phyloP scores from a whole-genome alignment of 352 stramenopile genomes.

The Lagenidium giganteum region DNA sequence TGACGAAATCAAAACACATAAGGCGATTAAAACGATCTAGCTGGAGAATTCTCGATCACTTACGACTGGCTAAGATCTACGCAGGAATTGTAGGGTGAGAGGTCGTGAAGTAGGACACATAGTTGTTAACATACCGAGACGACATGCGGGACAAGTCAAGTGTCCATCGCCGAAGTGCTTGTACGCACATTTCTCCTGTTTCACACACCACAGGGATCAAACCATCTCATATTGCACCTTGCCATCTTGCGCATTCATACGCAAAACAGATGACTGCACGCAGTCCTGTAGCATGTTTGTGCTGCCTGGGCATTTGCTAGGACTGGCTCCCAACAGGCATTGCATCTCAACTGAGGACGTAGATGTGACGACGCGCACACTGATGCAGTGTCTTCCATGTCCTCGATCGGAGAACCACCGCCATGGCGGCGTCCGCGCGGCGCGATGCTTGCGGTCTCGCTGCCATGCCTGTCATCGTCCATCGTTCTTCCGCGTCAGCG shows the following conservation, averaged over 20 bases:
- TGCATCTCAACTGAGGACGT: slow-evolving; percentile 65
- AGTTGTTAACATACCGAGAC: slow-evolving; percentile 32
- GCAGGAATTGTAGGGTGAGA: too few species aligned
- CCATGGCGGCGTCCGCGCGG: slow-evolving; percentile 29
- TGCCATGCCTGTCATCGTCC: slow-evolving; percentile 66
- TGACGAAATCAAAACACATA: background rate
- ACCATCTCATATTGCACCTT: background rate
- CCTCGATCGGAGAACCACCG: slow-evolving; percentile 25
- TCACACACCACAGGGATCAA: background rate
- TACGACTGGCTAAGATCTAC: slow-evolving; percentile 55
- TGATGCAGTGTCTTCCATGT: slow-evolving; percentile 35
- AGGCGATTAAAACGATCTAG: background rate
- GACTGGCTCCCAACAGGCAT: slow-evolving; percentile 71
- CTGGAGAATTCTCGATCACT: background rate
- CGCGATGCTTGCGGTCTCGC: slow-evolving; percentile 61
- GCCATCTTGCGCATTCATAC: slow-evolving; percentile 17
- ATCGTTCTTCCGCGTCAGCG: slow-evolving; percentile 11
- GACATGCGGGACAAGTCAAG: slow-evolving; percentile 57
- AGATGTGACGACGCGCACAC: slow-evolving; percentile 19
- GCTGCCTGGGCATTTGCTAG: slow-evolving; percentile 54
- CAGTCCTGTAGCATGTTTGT: slow-evolving; percentile 76
- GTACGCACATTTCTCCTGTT: slow-evolving; percentile 81
- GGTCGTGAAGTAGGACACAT: too few species aligned
- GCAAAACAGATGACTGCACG: slow-evolving; percentile 74
- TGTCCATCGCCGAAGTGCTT: slow-evolving; percentile 69